Conservation (phyloP, 163 green algal genomes). For the Scenedesmus sp. region DNA sequence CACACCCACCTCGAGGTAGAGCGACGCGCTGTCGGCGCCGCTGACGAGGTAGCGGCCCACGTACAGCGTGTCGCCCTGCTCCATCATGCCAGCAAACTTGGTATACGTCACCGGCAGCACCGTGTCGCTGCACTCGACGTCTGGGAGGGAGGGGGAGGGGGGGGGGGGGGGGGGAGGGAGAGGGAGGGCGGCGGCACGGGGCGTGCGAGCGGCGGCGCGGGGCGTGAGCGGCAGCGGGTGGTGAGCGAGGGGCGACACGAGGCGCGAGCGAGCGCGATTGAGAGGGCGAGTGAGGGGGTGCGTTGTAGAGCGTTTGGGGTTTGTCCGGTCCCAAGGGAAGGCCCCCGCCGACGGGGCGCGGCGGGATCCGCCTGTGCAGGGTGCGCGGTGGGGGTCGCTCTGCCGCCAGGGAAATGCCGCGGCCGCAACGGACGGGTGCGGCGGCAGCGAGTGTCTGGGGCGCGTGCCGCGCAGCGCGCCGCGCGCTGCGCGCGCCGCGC, state of each 20-base stretch:
- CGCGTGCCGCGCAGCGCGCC: no score
- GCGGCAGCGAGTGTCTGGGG: conserved; percentile 37
- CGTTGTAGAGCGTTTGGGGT: not conserved
- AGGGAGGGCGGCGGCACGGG: no score
- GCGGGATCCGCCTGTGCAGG: conserved; percentile 29
- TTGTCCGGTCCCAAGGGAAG: conserved; percentile 22
- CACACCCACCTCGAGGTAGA: conserved; percentile 79
- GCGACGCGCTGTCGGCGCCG: conserved; percentile 79
- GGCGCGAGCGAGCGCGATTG: no score
- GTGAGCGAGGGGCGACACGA: no score
- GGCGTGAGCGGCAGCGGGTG: no score
- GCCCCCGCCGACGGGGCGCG: not conserved
- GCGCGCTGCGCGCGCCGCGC: no score
- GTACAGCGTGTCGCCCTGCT: conserved; percentile 84
- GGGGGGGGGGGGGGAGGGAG: not conserved
- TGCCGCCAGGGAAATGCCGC: conserved; percentile 33
- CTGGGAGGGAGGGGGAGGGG: not conserved
- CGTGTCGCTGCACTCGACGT: conserved; percentile 44
- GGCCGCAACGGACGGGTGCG: conserved; percentile 8
- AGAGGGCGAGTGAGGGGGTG: no score
- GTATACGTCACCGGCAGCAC: conserved; percentile 82
- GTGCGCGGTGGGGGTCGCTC: conserved; percentile 9
- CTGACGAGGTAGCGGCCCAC: conserved; percentile 88
- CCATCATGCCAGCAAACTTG: conserved; percentile 78
- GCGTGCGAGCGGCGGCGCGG: no score